Percentiles rank a stretch among this genome's conserved stretches.
Conservation (phyloP, 2,329 filamentous ascomycete species). For the Diaporthe vexans region DNA sequence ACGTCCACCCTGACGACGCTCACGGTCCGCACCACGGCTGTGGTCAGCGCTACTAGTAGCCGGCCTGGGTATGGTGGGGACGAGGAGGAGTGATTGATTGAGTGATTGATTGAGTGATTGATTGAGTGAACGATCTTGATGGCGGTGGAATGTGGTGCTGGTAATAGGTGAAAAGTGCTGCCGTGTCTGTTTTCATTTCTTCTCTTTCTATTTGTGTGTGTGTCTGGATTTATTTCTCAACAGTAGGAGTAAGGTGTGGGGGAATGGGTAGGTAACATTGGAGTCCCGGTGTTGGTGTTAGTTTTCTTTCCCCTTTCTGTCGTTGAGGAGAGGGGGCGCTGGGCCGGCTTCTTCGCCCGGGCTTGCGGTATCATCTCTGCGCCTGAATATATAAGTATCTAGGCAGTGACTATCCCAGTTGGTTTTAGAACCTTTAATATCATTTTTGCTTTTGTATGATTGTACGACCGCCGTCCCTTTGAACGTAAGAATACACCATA, state of each 20-base stretch:
- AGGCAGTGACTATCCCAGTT: not conserved
- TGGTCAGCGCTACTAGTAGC: not conserved
- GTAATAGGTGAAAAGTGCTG: too few species aligned
- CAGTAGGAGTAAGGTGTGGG: not conserved
- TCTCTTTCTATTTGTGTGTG: too few species aligned
- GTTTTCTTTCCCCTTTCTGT: not conserved
- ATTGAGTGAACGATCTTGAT: not conserved
- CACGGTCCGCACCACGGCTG: constrained; percentile 4
- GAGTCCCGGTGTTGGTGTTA: not conserved
- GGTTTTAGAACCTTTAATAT: not conserved
- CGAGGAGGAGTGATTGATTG: not conserved
- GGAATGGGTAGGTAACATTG: not conserved
- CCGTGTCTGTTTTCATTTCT: not conserved
- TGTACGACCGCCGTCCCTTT: fast-evolving
- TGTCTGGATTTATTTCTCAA: not conserved
- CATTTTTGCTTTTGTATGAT: not conserved
- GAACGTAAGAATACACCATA: too few species aligned
- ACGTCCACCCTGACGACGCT: constrained; percentile 1
- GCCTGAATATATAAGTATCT: not conserved
- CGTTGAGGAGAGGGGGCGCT: not conserved
- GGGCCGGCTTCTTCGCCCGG: not conserved
- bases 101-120: not conserved
- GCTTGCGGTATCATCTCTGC: not conserved
- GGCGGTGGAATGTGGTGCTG: not conserved
- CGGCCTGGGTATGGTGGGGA: constrained; percentile 14